phyloP scores from a whole-genome alignment of 805 yeast genomes.

The Metschnikowia rubicola region DNA sequence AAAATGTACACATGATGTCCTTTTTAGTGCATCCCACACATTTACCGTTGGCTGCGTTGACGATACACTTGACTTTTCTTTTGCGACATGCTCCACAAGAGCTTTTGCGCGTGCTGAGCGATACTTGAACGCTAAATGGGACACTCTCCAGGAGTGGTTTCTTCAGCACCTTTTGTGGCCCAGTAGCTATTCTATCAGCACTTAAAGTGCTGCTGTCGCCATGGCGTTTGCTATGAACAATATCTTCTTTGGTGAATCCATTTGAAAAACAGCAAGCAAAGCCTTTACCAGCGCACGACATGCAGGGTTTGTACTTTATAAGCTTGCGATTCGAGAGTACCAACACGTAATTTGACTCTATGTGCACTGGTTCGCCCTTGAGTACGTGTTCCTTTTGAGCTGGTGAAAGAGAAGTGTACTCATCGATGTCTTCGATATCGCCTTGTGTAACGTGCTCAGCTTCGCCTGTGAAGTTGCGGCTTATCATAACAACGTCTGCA shows the following conservation, averaged over 20 bases:
- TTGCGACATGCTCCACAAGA: constrained; percentile 40
- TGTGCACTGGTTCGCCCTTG: constrained; percentile 17
- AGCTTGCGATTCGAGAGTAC: constrained; percentile 29
- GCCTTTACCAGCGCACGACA: constrained; percentile 48
- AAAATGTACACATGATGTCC: constrained; percentile 28
- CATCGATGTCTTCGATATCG: constrained; percentile 7
- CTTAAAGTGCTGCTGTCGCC: background rate
- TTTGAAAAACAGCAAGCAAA: constrained; percentile 54
- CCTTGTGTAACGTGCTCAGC: background rate
- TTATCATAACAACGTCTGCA: constrained; percentile 52
- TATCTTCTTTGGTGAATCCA: constrained; percentile 65
- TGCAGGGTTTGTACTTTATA: constrained; percentile 53
- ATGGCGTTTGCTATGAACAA: constrained; percentile 33
- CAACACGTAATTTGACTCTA: constrained; percentile 13
- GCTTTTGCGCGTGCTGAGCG: constrained; percentile 26
- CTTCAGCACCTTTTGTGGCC: constrained; percentile 2
- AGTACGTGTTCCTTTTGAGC: constrained; percentile 10
- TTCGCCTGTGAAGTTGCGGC: constrained; percentile 15
- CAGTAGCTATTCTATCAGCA: background rate
- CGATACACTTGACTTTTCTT: constrained; percentile 42
- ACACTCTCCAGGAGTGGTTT: constrained; percentile 8
- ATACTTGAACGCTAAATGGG: background rate
- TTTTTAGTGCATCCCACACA: constrained; percentile 43
- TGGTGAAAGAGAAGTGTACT: constrained; percentile 9
- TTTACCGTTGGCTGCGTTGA: constrained; percentile 25